Percentiles rank a stretch among this genome's conserved stretches.
These are phyloP conservation scores for Starmerella bombi DNA, from an alignment of 805 yeast genomes.

Conservation along the genomic window DNA sequence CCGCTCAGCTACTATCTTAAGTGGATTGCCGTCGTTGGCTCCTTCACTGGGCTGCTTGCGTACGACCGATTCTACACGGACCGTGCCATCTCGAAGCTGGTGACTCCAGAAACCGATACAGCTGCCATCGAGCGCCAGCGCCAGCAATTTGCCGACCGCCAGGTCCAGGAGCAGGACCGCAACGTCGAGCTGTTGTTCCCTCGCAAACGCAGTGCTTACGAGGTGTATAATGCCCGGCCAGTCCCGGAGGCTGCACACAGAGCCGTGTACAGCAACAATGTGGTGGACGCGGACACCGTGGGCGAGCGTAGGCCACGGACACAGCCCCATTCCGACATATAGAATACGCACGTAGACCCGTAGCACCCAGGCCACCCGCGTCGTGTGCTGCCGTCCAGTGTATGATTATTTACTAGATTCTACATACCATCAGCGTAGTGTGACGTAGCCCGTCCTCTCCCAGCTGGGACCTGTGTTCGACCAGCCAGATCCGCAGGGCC, in stretches of 20 bases:
- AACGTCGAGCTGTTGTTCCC: slow-evolving; percentile 17
- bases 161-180: slow-evolving; percentile 16
- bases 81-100: slow-evolving; percentile 17
- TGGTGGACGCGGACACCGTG: slow-evolving; percentile 18
- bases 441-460: no score
- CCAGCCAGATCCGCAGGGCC: no score
- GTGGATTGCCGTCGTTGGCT: slow-evolving; percentile 20
- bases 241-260: slow-evolving; percentile 25
- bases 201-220: slow-evolving; percentile 13
- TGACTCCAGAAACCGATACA: slow-evolving; percentile 18
- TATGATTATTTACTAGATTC: no score
- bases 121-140: slow-evolving; percentile 17
- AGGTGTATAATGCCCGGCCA: slow-evolving; percentile 21
- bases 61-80: slow-evolving; percentile 22
- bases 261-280: slow-evolving; percentile 19
- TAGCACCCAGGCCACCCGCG: no score
- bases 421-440: no score
- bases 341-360: no score
- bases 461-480: no score
- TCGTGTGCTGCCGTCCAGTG: no score
- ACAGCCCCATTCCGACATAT: slow-evolving; percentile 1
- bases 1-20: slow-evolving; percentile 19
- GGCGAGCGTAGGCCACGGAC: slow-evolving; percentile 25
- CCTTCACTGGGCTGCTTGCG: slow-evolving; percentile 15
- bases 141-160: slow-evolving; percentile 15